Evolutionary conservation across 2,329 filamentous ascomycete genomes (phyloP).

Genomic region (Colletotrichum sp.): DNA sequence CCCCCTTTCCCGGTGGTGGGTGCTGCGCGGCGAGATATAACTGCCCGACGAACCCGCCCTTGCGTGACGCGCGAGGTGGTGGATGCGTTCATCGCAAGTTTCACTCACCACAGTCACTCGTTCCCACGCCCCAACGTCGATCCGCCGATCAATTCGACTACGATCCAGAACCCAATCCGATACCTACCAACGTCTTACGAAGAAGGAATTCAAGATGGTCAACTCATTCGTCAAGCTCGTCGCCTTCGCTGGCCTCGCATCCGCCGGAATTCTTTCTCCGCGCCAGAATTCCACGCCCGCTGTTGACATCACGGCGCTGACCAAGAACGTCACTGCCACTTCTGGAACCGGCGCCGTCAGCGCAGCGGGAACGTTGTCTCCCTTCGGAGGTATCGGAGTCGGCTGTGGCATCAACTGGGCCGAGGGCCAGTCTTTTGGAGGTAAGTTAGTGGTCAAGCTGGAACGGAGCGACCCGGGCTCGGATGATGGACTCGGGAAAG

Average conservation of each 20-base stretch:
- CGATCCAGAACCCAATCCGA: not conserved
- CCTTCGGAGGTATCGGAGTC: constrained; percentile 6
- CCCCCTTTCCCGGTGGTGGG: not conserved
- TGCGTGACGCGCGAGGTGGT: not conserved
- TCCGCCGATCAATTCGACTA: not conserved
- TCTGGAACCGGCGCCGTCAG: constrained; percentile 7
- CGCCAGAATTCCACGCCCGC: not conserved
- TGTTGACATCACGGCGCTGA: constrained; percentile 11
- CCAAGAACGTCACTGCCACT: constrained; percentile 9
- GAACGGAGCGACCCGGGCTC: not conserved
- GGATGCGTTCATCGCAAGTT: not conserved
- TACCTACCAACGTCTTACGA: not conserved
- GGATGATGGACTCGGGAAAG: not conserved
- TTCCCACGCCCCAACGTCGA: not conserved
- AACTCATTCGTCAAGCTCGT: not conserved
- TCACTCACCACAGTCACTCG: constrained; percentile 5
- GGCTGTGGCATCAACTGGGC: constrained; percentile 17
- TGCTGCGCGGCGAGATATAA: not conserved
- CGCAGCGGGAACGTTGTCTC: constrained; percentile 1
- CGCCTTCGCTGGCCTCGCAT: not conserved
- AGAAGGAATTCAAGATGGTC: not conserved
- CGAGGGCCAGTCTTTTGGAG: constrained; percentile 4
- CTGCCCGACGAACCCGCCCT: not conserved
- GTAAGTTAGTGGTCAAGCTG: not conserved
- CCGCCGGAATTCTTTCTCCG: not conserved